Evolutionary conservation across 768 basidiomycete species (phyloP).

Genomic region (Lactarius psammicola): DNA sequence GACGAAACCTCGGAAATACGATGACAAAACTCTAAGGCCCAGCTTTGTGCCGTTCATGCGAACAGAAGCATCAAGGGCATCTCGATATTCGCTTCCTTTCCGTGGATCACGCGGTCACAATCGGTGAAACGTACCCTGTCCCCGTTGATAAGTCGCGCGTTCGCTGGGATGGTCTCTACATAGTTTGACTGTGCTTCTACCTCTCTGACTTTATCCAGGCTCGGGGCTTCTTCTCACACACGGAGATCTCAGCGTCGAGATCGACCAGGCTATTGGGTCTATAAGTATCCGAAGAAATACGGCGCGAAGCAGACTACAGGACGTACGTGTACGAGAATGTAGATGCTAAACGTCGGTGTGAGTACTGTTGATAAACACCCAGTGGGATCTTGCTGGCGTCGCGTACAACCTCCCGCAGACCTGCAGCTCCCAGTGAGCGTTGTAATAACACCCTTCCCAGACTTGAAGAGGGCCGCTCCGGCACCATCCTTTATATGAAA

Average conservation of each 20-base stretch:
- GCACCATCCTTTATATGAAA: slow-evolving; percentile 58
- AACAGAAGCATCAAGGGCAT: too few relatives aligned
- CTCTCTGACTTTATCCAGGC: slow-evolving; percentile 78
- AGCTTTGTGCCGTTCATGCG: too few relatives aligned
- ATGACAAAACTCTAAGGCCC: too few relatives aligned
- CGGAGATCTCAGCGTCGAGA: slow-evolving; percentile 81
- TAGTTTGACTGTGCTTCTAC: slow-evolving; percentile 73
- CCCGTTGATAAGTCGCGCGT: slow-evolving; percentile 67
- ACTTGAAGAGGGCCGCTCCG: slow-evolving; percentile 67
- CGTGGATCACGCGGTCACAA: too few relatives aligned
- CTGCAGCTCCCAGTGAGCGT: slow-evolving; percentile 88
- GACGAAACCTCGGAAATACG: too few relatives aligned
- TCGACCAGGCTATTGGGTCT: slow-evolving; percentile 77
- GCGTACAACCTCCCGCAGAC: slow-evolving; percentile 62
- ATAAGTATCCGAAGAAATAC: background rate
- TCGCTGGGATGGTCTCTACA: slow-evolving; percentile 71
- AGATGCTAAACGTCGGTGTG: slow-evolving; percentile 67
- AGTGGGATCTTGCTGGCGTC: slow-evolving; percentile 65
- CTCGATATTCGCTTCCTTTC: too few relatives aligned
- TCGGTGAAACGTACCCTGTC: slow-evolving; percentile 71
- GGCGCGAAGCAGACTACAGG: background rate
- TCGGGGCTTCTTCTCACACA: slow-evolving; percentile 86
- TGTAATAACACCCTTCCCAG: slow-evolving; percentile 71
- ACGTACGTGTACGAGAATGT: slow-evolving; percentile 82
- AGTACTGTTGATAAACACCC: slow-evolving; percentile 89